phyloP scores from a whole-genome alignment of 2,329 filamentous ascomycete genomes.

The Tolypocladium capitatum region DNA sequence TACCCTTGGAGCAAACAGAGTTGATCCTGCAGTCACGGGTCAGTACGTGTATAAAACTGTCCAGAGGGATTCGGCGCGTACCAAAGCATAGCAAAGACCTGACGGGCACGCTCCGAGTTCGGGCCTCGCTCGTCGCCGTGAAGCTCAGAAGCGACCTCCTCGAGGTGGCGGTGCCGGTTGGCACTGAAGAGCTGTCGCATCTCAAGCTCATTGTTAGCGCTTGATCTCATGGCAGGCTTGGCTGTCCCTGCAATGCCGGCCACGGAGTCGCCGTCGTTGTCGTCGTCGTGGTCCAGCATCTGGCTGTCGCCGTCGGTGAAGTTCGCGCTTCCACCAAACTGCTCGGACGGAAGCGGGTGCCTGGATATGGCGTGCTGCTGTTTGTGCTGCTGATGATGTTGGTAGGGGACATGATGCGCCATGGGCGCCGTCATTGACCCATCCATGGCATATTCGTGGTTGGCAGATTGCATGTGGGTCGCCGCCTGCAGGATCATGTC shows the following conservation, averaged over 20 bases:
- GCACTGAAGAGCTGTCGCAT: conserved; percentile 61
- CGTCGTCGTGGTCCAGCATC: conserved; percentile 46
- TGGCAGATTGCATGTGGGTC: conserved; percentile 38
- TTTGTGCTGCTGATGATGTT: conserved; percentile 14
- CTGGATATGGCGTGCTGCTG: conserved; percentile 27
- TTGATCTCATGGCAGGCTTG: conserved; percentile 50
- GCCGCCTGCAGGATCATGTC: conserved; percentile 47
- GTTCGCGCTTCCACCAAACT: conserved; percentile 36
- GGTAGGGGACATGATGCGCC: conserved; percentile 25
- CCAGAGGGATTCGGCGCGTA: conserved; percentile 27
- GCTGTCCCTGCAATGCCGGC: conserved; percentile 29
- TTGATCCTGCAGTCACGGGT: conserved; percentile 45
- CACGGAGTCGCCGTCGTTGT: conserved; percentile 42
- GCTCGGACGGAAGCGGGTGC: conserved; percentile 41
- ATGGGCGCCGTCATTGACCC: conserved; percentile 30
- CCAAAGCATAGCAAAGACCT: conserved; percentile 84
- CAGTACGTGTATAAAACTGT: background rate
- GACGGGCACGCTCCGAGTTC: conserved; percentile 70
- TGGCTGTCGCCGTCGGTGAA: conserved; percentile 47
- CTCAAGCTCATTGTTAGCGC: conserved; percentile 69
- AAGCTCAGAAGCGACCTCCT: conserved; percentile 62
- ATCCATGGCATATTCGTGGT: conserved; percentile 37
- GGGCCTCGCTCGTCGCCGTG: conserved; percentile 69
- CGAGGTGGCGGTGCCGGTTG: conserved; percentile 53
- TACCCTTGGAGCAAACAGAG: conserved; percentile 57